Base-by-base conservation (phyloP, 2,329 filamentous ascomycete species). In the Colletotrichum coccodes region DNA sequence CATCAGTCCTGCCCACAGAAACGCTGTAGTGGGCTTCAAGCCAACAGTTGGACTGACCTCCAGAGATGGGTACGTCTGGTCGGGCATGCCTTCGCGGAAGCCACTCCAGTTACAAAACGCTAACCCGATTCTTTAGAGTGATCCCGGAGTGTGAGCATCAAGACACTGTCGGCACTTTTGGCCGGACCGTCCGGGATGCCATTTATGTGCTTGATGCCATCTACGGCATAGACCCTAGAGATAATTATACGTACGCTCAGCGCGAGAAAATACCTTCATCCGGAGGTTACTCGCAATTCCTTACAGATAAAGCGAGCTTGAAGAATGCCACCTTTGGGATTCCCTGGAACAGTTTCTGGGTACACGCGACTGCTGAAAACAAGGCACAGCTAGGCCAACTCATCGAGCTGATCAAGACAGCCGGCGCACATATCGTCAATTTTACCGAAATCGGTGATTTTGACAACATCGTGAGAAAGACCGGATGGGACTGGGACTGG, bases 401-500 rank as follows among this genome's bases (percentile, higher is more conserved):
- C 2, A 73, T 93, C 14, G 75, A 81, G 0, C 74, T 88, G 34
- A 87, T 94, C 42, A 73, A 87, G 75, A 76, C 77, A 0, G 88
- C 89, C 1, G 92, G 92, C 1, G 91, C 90, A 0, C 90, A 84
- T 1, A 83, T 94, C 46, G 82, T 94, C 73, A 92, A 93, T 73
- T 84, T 85, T 28, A 92, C 90, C 1, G 92, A 94, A 75, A 83
- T 94, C 3, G 87, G 89, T 26, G 82, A 88, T 75, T 86, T 88
- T 73, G 77, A 89, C 73, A 86, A 80, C 0, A 87, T 92, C 26
- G 85, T 94, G 18, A 87, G 85, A 32, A 90, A 88, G 0, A 76
- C 86, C 57, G 90, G 90, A 21, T 94, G 91, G 91, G 84, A 94
- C 77, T 94, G 92, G 86, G 90, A 92, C 73, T 91, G 89, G 71